Conservation (phyloP, 176 grass and related monocot species). For the Musa itinerans region DNA sequence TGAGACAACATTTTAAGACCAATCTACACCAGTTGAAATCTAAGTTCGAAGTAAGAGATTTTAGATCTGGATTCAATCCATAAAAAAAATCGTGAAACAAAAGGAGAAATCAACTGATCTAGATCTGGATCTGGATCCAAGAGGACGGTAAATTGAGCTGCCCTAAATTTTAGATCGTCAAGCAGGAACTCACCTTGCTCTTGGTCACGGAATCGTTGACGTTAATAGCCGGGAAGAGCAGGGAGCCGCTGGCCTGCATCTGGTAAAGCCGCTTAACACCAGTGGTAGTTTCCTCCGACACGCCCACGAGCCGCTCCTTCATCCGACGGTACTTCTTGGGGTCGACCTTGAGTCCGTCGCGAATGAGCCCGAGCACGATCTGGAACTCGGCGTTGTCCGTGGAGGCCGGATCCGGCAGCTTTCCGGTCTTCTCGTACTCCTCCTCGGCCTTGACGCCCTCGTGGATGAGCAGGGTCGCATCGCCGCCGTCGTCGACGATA, state of each 20-base stretch:
- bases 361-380: slow-evolving; percentile 73
- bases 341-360: slow-evolving; percentile 56
- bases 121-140: slow-evolving; percentile 3
- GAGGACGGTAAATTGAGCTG: not conserved
- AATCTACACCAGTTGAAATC: too few relatives aligned
- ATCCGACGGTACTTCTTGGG: slow-evolving; percentile 76
- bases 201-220: slow-evolving; percentile 94
- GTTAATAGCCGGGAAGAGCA: slow-evolving; percentile 86
- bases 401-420: slow-evolving; percentile 57
- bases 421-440: slow-evolving; percentile 59
- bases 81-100: too few relatives aligned
- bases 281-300: slow-evolving; percentile 94
- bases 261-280: slow-evolving; percentile 96
- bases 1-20: too few relatives aligned
- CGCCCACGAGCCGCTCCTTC: slow-evolving; percentile 79
- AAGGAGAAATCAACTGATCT: too few relatives aligned
- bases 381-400: slow-evolving; percentile 93
- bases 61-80: too few relatives aligned
- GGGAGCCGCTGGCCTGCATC: slow-evolving; percentile 62
- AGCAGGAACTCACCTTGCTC: slow-evolving; percentile 65
- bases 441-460: slow-evolving; percentile 90
- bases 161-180: not conserved
- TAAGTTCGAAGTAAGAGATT: too few relatives aligned
- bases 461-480: slow-evolving; percentile 89
- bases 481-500: slow-evolving; percentile 87